phyloP scores from a whole-genome alignment of 176 grass and related monocot species.

The Avena insularis region DNA sequence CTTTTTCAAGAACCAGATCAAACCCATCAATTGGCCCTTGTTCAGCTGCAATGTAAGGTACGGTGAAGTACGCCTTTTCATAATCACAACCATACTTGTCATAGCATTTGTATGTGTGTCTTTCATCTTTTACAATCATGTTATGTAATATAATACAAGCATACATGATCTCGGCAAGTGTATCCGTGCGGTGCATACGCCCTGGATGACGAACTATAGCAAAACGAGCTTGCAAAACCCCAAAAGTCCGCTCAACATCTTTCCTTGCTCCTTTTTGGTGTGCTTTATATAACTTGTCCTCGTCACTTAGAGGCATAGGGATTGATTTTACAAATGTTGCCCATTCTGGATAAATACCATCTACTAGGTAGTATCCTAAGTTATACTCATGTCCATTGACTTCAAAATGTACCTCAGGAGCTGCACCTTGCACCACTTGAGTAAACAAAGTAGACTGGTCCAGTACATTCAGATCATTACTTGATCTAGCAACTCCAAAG shows the following conservation, averaged over 20 bases:
- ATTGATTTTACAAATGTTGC: conserved; percentile 18
- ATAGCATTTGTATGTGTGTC: neutral
- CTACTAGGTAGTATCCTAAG: conserved; percentile 1
- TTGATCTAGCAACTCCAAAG: neutral
- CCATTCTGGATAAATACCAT: neutral
- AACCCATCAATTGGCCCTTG: conserved; percentile 2
- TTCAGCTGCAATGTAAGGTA: neutral
- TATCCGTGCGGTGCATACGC: neutral
- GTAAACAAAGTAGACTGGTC: neutral
- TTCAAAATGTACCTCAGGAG: neutral
- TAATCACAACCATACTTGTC: neutral
- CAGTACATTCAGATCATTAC: neutral
- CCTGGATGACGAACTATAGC: neutral
- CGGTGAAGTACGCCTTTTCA: neutral
- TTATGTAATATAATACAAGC: conserved; percentile 5
- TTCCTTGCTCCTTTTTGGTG: neutral
- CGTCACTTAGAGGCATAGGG: neutral
- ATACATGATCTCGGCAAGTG: neutral
- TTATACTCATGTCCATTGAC: conserved; percentile 18
- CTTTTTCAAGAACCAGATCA: neutral
- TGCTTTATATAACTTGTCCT: neutral
- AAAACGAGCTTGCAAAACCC: neutral
- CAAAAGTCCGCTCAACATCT: neutral
- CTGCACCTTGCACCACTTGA: neutral
- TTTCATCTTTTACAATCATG: neutral